Percentiles rank a stretch among this genome's conserved stretches.
These are phyloP conservation scores for Cercospora zeae-maydis DNA, from an alignment of 2,329 filamentous ascomycete species.

Conservation along the genomic window DNA sequence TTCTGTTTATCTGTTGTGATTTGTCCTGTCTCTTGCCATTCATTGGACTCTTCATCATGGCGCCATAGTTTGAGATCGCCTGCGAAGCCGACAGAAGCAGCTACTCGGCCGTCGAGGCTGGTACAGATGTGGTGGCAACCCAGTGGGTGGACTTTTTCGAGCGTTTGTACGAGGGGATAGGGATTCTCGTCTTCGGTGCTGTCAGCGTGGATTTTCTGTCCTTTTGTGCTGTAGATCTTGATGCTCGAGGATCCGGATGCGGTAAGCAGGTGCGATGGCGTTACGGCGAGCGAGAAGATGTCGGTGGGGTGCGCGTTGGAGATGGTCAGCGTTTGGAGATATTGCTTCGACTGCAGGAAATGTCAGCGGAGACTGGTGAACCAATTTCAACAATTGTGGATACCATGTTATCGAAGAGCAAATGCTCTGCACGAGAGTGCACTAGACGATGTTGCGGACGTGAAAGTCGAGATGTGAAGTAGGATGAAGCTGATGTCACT, in stretches of 20 bases:
- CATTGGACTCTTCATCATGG: slow-evolving; percentile 44
- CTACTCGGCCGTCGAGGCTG: slow-evolving; percentile 63
- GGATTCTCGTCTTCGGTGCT: slow-evolving; percentile 48
- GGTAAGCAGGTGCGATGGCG: slow-evolving; percentile 60
- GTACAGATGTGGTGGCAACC: slow-evolving; percentile 88
- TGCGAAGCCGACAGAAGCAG: slow-evolving; percentile 82
- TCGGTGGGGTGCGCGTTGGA: slow-evolving; percentile 55
- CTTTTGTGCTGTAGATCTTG: slow-evolving; percentile 70
- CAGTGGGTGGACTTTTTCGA: slow-evolving; percentile 75
- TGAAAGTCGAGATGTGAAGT: slow-evolving; percentile 1
- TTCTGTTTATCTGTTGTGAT: slow-evolving; percentile 43
- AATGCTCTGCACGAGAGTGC: neutral
- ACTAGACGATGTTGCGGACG: slow-evolving; percentile 1
- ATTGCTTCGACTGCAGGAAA: slow-evolving; percentile 82
- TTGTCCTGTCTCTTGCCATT: slow-evolving; percentile 51
- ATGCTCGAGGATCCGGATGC: slow-evolving; percentile 80
- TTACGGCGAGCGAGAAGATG: slow-evolving; percentile 39
- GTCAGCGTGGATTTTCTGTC: slow-evolving; percentile 32
- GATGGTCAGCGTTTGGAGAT: slow-evolving; percentile 86
- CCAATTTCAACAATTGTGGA: neutral
- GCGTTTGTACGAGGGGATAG: slow-evolving; percentile 74
- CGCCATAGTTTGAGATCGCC: slow-evolving; percentile 85
- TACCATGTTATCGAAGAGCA: slow-evolving; percentile 4
- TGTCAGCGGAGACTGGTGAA: neutral
- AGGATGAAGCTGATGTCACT: slow-evolving; percentile 10